Percentiles rank a stretch among this genome's conserved stretches.
Conservation (phyloP, 2,329 filamentous ascomycete genomes). For the Aspergillus novoparasiticus region DNA sequence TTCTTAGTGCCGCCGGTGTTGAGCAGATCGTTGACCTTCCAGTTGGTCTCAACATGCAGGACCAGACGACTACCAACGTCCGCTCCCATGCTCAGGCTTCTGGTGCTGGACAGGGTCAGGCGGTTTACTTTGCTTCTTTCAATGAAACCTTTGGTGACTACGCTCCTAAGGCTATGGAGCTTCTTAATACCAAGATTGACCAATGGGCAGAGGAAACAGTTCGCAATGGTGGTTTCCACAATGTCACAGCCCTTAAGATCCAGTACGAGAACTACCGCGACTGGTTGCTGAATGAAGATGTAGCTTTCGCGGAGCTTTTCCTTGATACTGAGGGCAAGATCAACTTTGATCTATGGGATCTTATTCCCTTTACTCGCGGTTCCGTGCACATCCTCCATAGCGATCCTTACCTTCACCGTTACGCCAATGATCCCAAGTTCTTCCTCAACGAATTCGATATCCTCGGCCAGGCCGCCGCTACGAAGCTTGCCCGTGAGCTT, state of each 20-base stretch:
- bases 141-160: conserved; percentile 29
- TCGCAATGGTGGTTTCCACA: conserved; percentile 29
- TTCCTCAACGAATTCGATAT: conserved; percentile 33
- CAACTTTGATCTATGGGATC: conserved; percentile 31
- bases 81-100: conserved; percentile 11
- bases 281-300: conserved; percentile 30
- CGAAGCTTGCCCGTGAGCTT: conserved; percentile 29
- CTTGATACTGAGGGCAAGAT: conserved; percentile 27
- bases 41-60: conserved; percentile 34
- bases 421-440: conserved; percentile 27
- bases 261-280: conserved; percentile 32
- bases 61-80: conserved; percentile 32
- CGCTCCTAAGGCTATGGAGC: conserved; percentile 13
- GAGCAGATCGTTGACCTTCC: conserved; percentile 29
- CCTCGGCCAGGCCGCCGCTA: conserved; percentile 29
- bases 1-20: conserved; percentile 21
- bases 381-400: conserved; percentile 24
- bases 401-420: conserved; percentile 30
- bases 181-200: conserved; percentile 29
- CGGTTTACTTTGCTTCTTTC: conserved; percentile 32
- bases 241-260: conserved; percentile 25
- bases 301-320: conserved; percentile 31
- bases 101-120: conserved; percentile 30
- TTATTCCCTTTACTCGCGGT: conserved; percentile 34
- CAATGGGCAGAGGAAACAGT: conserved; percentile 31